Base-by-base conservation (phyloP, 306 rosid genomes). In the Dalbergia cochinchinensis region DNA sequence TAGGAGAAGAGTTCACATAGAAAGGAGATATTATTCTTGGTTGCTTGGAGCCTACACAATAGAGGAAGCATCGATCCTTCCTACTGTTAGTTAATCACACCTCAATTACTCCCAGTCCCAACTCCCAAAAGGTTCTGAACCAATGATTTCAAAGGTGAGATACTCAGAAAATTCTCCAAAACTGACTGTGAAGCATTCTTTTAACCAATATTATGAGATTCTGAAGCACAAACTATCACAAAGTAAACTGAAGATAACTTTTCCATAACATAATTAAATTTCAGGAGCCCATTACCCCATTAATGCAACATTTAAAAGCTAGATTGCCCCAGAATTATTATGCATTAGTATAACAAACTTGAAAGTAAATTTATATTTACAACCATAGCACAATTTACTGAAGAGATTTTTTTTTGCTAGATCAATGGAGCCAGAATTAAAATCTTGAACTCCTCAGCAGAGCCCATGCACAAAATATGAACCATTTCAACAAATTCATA, bases 321-420 rank as follows among this genome's bases (percentile, higher is more conserved):
- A 19, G 69, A 34, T 33, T 81, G 16, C 58, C 64, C 26, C 26
- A 39, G 8, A 63, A 62, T n/a, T 47, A 73, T 42, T 10, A 65
- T 16, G 74, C 7, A 80, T 73, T 65, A 55, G 19, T 65, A 54
- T n/a, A 8, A 57, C 20, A 73, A 73, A 51, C 75, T 34, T 65
- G 63, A 44, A 57, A 44, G 70, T 7, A 26, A 53, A n/a, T 53
- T 8, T 9, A 78, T 41, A 68, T 15, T 42, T 63, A 4, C 37
- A 77, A 22, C n/a, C 8, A 42, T n/a, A 63, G 41, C 7, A 50
- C 3, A 67, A 35, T 5, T 34, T n/a, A 31, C 61, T 47, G 4
- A 20, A 15, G 31, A 69, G 19, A 26, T 69, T 13, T 47, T 74
- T 74, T 62, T 62, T 54, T n/a, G 8, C 20, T 60, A 42, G 42